These are phyloP conservation scores for Mycosarcoma mackinlayi DNA, from an alignment of 1,284 basidiomycete species.

Conservation along the genomic window DNA sequence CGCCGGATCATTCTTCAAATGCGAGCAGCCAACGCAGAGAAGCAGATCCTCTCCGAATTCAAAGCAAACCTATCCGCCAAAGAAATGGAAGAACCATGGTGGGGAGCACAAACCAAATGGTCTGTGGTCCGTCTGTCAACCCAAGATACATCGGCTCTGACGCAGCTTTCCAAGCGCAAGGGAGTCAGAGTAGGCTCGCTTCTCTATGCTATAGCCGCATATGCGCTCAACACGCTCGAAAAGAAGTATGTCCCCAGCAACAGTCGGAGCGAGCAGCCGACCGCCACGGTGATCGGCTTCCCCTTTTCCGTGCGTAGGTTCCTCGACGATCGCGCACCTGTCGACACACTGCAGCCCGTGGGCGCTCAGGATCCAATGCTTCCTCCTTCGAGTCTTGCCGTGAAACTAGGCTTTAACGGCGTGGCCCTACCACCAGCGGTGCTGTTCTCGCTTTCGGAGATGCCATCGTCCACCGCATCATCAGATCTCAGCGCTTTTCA, in stretches of 20 bases:
- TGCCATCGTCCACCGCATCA: background rate
- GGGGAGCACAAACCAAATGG: constrained; percentile 47
- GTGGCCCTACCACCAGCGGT: constrained; percentile 33
- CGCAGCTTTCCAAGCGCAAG: constrained; percentile 30
- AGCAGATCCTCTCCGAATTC: constrained; percentile 34
- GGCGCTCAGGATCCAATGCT: constrained; percentile 17
- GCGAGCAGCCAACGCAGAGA: constrained; percentile 24
- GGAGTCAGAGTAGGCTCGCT: constrained; percentile 36
- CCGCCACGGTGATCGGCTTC: constrained; percentile 40
- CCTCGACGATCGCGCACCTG: constrained; percentile 17
- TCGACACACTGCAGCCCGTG: constrained; percentile 12
- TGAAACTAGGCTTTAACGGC: constrained; percentile 41
- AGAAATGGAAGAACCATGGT: constrained; percentile 31
- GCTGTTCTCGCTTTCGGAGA: constrained; percentile 25
- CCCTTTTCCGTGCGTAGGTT: constrained; percentile 38
- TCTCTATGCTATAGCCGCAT: constrained; percentile 38
- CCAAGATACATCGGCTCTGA: constrained; percentile 24
- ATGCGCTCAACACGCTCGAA: constrained; percentile 44
- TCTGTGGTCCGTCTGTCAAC: constrained; percentile 24
- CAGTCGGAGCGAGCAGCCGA: constrained; percentile 12
- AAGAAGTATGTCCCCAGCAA: constrained; percentile 1
- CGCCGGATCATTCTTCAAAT: constrained; percentile 33
- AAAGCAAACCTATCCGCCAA: constrained; percentile 17
- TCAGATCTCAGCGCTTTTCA: constrained; percentile 10
- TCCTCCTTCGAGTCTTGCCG: constrained; percentile 27